Evolutionary conservation across 2,329 filamentous ascomycete species (phyloP).

Genomic region (Diaporthe capsici): DNA sequence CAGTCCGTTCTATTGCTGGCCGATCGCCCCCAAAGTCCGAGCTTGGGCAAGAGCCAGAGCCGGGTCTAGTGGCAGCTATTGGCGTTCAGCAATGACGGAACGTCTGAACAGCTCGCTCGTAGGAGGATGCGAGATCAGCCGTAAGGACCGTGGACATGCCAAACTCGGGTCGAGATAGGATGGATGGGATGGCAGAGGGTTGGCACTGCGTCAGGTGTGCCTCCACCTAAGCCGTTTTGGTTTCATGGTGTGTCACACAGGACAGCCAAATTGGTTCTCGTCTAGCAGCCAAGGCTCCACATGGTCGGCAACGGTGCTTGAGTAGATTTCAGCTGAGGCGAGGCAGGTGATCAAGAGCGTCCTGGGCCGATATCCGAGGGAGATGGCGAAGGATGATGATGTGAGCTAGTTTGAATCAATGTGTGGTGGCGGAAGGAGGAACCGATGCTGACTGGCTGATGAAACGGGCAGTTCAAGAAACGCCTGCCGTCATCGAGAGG

Average conservation of each 20-base stretch:
- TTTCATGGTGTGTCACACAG: slow-evolving; percentile 34
- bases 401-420: background rate
- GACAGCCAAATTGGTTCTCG: background rate
- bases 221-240: slow-evolving; percentile 29
- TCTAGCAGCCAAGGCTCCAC: slow-evolving; percentile 6
- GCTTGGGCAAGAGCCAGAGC: background rate
- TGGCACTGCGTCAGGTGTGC: slow-evolving; percentile 34
- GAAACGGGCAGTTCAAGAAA: background rate
- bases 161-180: background rate
- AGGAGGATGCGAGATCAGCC: slow-evolving; percentile 23
- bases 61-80: background rate
- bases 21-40: slow-evolving; percentile 4
- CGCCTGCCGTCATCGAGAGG: slow-evolving; percentile 9
- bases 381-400: background rate
- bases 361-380: background rate
- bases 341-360: background rate
- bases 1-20: background rate
- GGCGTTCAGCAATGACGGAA: slow-evolving; percentile 5
- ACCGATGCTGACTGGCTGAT: slow-evolving; percentile 11
- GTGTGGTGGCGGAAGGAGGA: background rate
- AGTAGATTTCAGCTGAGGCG: slow-evolving; percentile 1
- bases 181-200: slow-evolving; percentile 6
- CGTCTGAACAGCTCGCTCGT: background rate
- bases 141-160: background rate
- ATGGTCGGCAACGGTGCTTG: background rate